A percentile compares a stretch with the other conserved stretches of the same genome.
phyloP scores from a whole-genome alignment of 2,329 filamentous ascomycete species.

The Epichloe sp. region DNA sequence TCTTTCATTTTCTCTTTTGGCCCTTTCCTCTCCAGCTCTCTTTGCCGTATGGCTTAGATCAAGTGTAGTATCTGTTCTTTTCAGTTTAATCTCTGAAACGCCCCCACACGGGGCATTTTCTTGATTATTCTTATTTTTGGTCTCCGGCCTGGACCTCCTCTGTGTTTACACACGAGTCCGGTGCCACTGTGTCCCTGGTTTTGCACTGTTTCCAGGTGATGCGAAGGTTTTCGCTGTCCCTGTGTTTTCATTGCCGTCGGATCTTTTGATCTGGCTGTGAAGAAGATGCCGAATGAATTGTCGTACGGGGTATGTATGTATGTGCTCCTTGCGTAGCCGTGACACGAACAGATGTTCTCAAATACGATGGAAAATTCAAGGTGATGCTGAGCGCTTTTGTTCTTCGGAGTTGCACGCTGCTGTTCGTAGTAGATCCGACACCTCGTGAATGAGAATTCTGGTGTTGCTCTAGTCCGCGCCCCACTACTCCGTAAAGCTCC shows the following conservation, averaged over 20 bases:
- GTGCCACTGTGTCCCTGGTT: slow-evolving; percentile 27
- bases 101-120: slow-evolving; percentile 48
- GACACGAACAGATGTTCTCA: no score
- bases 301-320: no score
- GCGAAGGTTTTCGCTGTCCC: slow-evolving; percentile 19
- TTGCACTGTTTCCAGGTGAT: slow-evolving; percentile 28
- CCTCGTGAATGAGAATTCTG: not conserved
- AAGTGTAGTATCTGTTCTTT: slow-evolving; percentile 95
- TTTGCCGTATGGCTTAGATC: slow-evolving; percentile 61
- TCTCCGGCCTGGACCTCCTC: slow-evolving; percentile 15
- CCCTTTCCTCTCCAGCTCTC: slow-evolving; percentile 25
- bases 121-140: slow-evolving; percentile 64
- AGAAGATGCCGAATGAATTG: slow-evolving; percentile 16
- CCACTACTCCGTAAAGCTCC: not conserved
- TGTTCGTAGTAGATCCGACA: not conserved
- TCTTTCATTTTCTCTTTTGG: slow-evolving; percentile 6
- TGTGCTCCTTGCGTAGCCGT: no score
- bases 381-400: not conserved
- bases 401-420: not conserved
- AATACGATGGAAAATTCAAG: no score
- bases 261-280: not conserved
- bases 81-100: slow-evolving; percentile 93
- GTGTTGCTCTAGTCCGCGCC: not conserved
- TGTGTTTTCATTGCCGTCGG: slow-evolving; percentile 20
- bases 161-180: slow-evolving; percentile 25